Conservation (phyloP, 2,329 filamentous ascomycete genomes). For the Tolypocladium amazonense region DNA sequence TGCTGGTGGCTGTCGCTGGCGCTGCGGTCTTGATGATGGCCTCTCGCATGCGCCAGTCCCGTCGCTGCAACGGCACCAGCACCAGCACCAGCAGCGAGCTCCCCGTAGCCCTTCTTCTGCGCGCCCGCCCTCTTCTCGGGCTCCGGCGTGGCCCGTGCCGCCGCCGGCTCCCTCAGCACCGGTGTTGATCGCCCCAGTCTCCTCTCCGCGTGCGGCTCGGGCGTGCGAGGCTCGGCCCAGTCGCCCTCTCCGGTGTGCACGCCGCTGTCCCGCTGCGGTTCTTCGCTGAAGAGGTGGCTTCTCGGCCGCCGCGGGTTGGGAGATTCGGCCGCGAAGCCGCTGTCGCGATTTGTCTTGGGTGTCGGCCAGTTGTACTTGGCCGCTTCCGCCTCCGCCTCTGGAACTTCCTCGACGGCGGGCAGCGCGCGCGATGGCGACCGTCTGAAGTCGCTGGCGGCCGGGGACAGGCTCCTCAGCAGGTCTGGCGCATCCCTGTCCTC, state of each 20-base stretch:
- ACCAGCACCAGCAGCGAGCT: slow-evolving; percentile 5
- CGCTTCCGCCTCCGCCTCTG: slow-evolving; percentile 31
- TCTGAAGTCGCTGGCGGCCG: slow-evolving; percentile 26
- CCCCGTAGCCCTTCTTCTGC: slow-evolving; percentile 18
- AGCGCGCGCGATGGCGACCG: slow-evolving; percentile 33
- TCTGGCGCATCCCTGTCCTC: slow-evolving; percentile 17
- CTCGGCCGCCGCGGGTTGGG: slow-evolving; percentile 27
- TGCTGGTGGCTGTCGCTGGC: not conserved
- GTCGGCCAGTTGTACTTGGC: slow-evolving; percentile 11
- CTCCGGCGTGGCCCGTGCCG: slow-evolving; percentile 28
- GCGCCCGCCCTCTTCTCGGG: slow-evolving; percentile 28
- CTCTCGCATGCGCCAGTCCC: not conserved
- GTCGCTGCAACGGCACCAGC: too few relatives aligned
- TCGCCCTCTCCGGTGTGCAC: slow-evolving; percentile 44
- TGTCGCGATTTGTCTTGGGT: slow-evolving; percentile 26
- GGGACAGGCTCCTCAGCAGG: slow-evolving; percentile 9
- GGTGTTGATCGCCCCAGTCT: slow-evolving; percentile 24
- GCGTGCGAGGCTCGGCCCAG: slow-evolving; percentile 24
- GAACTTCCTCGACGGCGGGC: slow-evolving; percentile 40
- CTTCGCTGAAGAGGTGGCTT: slow-evolving; percentile 21
- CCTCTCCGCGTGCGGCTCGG: slow-evolving; percentile 16
- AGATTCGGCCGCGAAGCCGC: slow-evolving; percentile 26
- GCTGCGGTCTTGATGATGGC: slow-evolving; percentile 9
- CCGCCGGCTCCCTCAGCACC: slow-evolving; percentile 26
- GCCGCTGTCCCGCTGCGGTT: slow-evolving; percentile 41